These are phyloP conservation scores for Coelastrella sp. DNA, from an alignment of 139 green algal species.

Conservation along the genomic window DNA sequence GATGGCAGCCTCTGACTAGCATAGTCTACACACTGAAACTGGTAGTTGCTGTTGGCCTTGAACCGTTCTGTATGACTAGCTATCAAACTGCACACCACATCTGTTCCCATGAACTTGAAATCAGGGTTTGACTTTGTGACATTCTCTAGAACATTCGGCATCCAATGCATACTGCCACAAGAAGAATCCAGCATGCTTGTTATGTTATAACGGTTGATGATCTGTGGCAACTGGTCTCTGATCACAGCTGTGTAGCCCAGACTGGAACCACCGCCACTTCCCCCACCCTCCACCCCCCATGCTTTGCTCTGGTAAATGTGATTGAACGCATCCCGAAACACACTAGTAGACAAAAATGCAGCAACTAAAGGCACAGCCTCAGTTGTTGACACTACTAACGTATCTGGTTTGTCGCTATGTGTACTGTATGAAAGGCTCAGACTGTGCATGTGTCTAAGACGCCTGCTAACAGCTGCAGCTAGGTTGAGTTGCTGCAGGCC, in stretches of 20 bases:
- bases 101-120: conserved; percentile 42
- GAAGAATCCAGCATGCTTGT: conserved; percentile 41
- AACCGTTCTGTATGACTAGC: conserved; percentile 5
- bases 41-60: neutral
- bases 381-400: neutral
- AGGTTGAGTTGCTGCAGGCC: neutral
- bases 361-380: neutral
- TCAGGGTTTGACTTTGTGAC: neutral
- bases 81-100: conserved; percentile 42
- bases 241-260: neutral
- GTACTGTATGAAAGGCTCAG: conserved; percentile 4
- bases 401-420: neutral
- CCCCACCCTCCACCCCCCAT: neutral
- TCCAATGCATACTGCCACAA: conserved; percentile 54
- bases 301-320: neutral
- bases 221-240: neutral
- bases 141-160: conserved; percentile 30
- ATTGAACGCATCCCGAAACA: conserved; percentile 22
- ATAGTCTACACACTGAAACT: conserved; percentile 46
- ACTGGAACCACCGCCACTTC: neutral
- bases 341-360: neutral
- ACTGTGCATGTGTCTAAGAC: neutral
- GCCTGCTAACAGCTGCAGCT: neutral
- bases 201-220: conserved; percentile 32
- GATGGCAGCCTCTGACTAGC: conserved; percentile 36